Evolutionary conservation across 345 rosid genomes (phyloP), one percentile per base, ranked within the genome.

Genomic region (Triadica sebifera): DNA sequence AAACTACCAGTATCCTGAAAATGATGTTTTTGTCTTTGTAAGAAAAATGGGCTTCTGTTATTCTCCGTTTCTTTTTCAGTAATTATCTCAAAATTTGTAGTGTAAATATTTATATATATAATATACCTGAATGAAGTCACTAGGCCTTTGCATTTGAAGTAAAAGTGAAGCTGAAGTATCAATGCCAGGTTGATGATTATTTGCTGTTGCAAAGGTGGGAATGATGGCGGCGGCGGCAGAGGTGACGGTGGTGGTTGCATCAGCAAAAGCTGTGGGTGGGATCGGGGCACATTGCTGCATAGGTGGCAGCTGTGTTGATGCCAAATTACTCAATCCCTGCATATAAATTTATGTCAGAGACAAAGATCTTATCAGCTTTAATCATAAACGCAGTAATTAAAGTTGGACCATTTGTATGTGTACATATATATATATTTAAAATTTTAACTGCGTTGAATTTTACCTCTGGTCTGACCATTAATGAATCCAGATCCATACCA

Each of bases 391-490:
- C 5, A 11, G 38, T 69, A 41, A 25, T 49, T 34, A 6, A 67
- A 20, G 37, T 39, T 67, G 41, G 47, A 29, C 34, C n/a, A n/a
- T n/a, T n/a, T n/a, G n/a, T n/a, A n/a, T n/a, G n/a, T n/a, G n/a
- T n/a, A n/a, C n/a, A n/a, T n/a, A n/a, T n/a, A n/a, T 29, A 29
- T 29, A 29, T 29, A 29, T n/a, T n/a, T n/a, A 29, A 29, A 29
- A 1, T 29, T 29, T 29, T 29, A 29, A 29, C 1, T 29, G 34
- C 1, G 1, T 29, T 1, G 34, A 29, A 43, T 6, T 6, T 70
- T 79, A 90, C 91, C 90, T 86, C 89, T 38, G 90, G 84, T 81
- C 77, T 81, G 55, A 65, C 68, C 81, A 85, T 82, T 49, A 87
- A 70, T 69, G 86, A 75, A 53, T 85, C 89, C 8, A 75, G 72